Percentiles rank a stretch among this genome's conserved stretches.
These are phyloP conservation scores for Ceratocystis cacaofunesta DNA, from an alignment of 2,329 filamentous ascomycete species.

Conservation along the genomic window DNA sequence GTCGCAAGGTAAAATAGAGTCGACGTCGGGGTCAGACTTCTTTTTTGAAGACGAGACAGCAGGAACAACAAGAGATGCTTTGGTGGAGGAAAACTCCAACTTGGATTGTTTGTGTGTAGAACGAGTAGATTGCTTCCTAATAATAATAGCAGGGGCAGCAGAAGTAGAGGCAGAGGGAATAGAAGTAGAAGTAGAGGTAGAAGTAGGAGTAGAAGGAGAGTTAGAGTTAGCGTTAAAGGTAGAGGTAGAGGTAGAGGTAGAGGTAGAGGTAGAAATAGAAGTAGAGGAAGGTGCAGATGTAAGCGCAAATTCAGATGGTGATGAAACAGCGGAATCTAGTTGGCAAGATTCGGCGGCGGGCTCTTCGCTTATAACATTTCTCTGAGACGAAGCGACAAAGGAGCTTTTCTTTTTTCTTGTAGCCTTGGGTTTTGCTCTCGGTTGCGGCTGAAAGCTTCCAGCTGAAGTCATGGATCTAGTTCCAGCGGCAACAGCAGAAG, in stretches of 20 bases:
- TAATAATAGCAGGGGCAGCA: not conserved
- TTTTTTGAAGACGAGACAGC: not conserved
- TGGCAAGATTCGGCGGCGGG: slow-evolving; percentile 2
- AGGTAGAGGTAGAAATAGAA: not conserved
- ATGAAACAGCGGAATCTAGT: slow-evolving; percentile 8
- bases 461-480: not conserved
- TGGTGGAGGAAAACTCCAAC: slow-evolving; percentile 12
- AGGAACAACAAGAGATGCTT: slow-evolving; percentile 6
- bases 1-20: not conserved
- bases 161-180: not conserved
- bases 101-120: slow-evolving; percentile 11
- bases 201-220: not conserved
- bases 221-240: not conserved
- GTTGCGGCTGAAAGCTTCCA: not conserved
- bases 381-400: slow-evolving; percentile 5
- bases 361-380: slow-evolving; percentile 15
- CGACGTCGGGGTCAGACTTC: not conserved
- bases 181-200: not conserved
- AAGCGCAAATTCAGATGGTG: slow-evolving; percentile 1
- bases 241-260: not conserved
- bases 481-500: not conserved
- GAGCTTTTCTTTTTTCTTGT: not conserved
- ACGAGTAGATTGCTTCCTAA: not conserved
- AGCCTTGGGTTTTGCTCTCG: not conserved
- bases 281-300: not conserved